Percentiles rank a stretch among this genome's conserved stretches.
Evolutionary conservation across 768 basidiomycete species (phyloP).

Genomic region (Coprinellus aureogranulatus): DNA sequence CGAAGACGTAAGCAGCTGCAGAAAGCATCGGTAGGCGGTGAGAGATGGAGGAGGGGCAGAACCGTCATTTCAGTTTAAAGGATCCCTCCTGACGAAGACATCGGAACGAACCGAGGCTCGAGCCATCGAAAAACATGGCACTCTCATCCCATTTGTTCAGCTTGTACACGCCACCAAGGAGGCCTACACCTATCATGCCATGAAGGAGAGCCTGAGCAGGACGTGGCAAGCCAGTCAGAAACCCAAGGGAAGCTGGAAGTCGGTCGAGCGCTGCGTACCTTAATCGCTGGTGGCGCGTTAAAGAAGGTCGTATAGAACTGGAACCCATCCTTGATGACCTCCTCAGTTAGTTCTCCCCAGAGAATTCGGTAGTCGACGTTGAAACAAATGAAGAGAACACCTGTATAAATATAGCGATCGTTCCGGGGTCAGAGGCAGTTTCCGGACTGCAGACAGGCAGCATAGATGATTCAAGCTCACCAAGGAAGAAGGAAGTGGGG

Average conservation of each 20-base stretch:
- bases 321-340: constrained; percentile 71
- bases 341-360: constrained; percentile 64
- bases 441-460: not conserved
- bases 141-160: constrained; percentile 87
- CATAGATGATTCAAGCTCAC: constrained; percentile 37
- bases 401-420: too few relatives aligned
- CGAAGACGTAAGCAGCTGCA: constrained; percentile 72
- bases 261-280: constrained; percentile 47
- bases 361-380: constrained; percentile 86
- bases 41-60: not conserved
- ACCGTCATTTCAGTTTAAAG: too few relatives aligned
- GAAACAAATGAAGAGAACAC: constrained; percentile 80
- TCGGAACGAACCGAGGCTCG: constrained; percentile 65
- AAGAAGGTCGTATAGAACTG: constrained; percentile 92
- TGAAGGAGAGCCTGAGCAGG: constrained; percentile 76
- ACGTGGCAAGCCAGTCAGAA: too few relatives aligned
- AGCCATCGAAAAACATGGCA: constrained; percentile 93
- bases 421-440: constrained; percentile 1
- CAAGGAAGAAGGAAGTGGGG: constrained; percentile 87
- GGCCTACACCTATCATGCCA: constrained; percentile 75
- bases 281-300: constrained; percentile 90
- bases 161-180: constrained; percentile 74
- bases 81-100: constrained; percentile 1
- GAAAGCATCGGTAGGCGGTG: not conserved
- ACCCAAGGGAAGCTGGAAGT: too few relatives aligned